Evolutionary conservation across 495 filamentous ascomycete species (phyloP).

Genomic region (Aspergillus cavernicola): DNA sequence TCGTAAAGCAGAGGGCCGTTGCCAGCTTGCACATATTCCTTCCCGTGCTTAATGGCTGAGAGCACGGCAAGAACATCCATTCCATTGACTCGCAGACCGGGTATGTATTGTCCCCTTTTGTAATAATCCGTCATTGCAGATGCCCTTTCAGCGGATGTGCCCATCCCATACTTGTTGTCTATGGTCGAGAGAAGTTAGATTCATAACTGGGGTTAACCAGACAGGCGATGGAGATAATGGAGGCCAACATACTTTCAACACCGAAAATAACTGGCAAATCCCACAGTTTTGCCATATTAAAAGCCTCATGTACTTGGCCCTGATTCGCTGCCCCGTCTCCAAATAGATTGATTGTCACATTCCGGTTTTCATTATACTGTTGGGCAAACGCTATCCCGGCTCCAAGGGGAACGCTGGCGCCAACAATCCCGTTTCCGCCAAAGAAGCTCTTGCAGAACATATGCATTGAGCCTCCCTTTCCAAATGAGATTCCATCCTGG

Average conservation of each 20-base stretch:
- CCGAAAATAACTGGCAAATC: conserved; percentile 84
- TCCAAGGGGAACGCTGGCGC: conserved; percentile 87
- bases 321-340: conserved; percentile 93
- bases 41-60: conserved; percentile 79
- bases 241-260: conserved; percentile 74
- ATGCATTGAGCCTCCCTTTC: conserved; percentile 95
- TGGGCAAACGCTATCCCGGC: conserved; percentile 90
- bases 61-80: conserved; percentile 96
- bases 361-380: conserved; percentile 72
- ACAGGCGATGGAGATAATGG: background rate
- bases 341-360: conserved; percentile 76
- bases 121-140: conserved; percentile 5
- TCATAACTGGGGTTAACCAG: background rate
- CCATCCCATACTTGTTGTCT: conserved; percentile 99
- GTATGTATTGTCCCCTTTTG: conserved; percentile 95
- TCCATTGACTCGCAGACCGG: conserved; percentile 89
- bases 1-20: conserved; percentile 87
- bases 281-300: conserved; percentile 98
- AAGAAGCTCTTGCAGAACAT: conserved; percentile 95
- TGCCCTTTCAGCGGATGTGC: conserved; percentile 46
- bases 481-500: conserved; percentile 84
- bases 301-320: conserved; percentile 93
- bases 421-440: conserved; percentile 93
- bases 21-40: conserved; percentile 65
- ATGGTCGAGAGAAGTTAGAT: background rate